Evolutionary conservation across 148 eudicot species (phyloP), one percentile per base, ranked within the genome.

Genomic region (Nyssa sinensis): DNA sequence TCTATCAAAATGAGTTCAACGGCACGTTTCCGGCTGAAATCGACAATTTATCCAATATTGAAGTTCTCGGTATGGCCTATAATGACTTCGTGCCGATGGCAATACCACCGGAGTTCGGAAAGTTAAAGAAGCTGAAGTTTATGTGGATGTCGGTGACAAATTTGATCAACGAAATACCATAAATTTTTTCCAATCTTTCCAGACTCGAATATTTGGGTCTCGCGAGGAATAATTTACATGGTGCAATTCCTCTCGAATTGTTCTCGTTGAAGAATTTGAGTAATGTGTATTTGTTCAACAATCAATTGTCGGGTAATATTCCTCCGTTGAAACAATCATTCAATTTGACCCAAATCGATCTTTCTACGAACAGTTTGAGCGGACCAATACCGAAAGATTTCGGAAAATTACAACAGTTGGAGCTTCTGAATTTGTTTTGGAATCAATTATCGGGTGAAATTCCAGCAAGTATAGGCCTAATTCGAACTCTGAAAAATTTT

Each of bases 1-100:
- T 93, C 3, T 30, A 77, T 27, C 17, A 31, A 0, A 93, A 91
- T 35, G 47, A 80, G 47, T 83, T 93, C 71, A 81, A 86, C 59
- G 98, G 94, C 21, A 75, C 83, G 9, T 74, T 84, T 64, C 96
- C 96, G n/a, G 30, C 62, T 1, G 93, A 88, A 58, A 80, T 91
- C 19, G 93, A 87, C 10, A 72, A 82, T 44, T 77, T 91, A 49
- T 68, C 66, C 51, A 87, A 69, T 70, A 83, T 91, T 11, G 87
- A 82, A 53, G 24, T 13, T 12, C 44, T 87, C 23, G 62, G 49
- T 19, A 39, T 91, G 70, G 81, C 81, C 6, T 66, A 27, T 8
- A 91, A 89, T 27, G 47, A 63, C 24, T 86, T 89, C 62, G 14
- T 62, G 1, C 80, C 84, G n/a, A 34, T 66, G 34, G 67, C 31